These are phyloP conservation scores for Mycena alexandri DNA, from an alignment of 768 basidiomycete species.

Conservation along the genomic window DNA sequence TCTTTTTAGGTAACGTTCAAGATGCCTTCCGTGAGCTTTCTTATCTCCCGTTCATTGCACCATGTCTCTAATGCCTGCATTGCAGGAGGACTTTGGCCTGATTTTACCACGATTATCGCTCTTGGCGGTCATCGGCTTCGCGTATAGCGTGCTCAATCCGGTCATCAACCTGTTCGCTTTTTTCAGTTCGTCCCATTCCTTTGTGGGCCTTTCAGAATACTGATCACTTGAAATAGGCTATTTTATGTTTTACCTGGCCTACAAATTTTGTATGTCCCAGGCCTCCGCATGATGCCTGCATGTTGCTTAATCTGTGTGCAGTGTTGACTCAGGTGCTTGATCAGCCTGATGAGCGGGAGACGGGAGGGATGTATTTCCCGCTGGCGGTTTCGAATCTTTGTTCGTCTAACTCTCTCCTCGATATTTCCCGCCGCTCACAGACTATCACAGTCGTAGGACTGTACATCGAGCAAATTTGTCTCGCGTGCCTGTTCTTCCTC, in stretches of 20 bases:
- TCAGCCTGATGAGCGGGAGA: slow-evolving; percentile 63
- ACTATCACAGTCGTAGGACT: slow-evolving; percentile 66
- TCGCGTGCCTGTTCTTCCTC: slow-evolving; percentile 78
- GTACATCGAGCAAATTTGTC: slow-evolving; percentile 77
- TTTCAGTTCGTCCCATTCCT: slow-evolving; percentile 53
- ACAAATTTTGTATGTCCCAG: slow-evolving; percentile 63
- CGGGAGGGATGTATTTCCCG: slow-evolving; percentile 59
- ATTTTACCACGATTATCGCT: slow-evolving; percentile 65
- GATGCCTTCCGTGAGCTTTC: slow-evolving; percentile 61
- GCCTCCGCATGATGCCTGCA: no score
- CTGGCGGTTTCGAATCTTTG: slow-evolving; percentile 65
- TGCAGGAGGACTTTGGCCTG: slow-evolving; percentile 63
- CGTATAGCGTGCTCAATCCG: slow-evolving; percentile 74
- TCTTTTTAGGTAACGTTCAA: slow-evolving; percentile 57
- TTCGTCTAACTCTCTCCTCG: slow-evolving; percentile 43
- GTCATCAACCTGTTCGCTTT: slow-evolving; percentile 75
- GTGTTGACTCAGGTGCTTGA: slow-evolving; percentile 67
- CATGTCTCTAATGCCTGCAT: neutral
- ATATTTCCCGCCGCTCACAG: slow-evolving; percentile 36
- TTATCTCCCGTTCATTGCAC: slow-evolving; percentile 1
- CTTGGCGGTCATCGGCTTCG: slow-evolving; percentile 64
- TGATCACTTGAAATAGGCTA: slow-evolving; percentile 51
- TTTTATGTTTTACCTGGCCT: slow-evolving; percentile 69
- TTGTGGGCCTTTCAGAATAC: neutral
- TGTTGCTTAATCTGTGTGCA: slow-evolving; percentile 27